phyloP scores from a whole-genome alignment of 2,329 filamentous ascomycete genomes.

The Fusarium citri region DNA sequence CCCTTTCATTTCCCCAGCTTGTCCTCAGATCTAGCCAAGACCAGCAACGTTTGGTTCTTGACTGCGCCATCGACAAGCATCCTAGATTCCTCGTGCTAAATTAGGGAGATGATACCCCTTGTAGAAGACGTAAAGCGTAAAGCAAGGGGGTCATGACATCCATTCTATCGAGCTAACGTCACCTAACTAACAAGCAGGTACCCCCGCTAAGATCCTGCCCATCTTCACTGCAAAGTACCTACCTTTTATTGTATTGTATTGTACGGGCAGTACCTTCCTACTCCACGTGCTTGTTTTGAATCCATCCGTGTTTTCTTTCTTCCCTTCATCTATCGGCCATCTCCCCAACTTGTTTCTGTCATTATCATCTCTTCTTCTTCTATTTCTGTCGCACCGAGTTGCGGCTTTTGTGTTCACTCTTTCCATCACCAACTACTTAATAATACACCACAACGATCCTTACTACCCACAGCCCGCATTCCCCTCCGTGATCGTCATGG shows the following conservation, averaged over 20 bases:
- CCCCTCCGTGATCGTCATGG: conserved; percentile 50
- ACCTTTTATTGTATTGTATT: background rate
- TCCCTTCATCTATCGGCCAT: conserved; percentile 23
- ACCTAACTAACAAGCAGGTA: conserved; percentile 32
- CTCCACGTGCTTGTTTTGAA: conserved; percentile 48
- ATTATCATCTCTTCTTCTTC: conserved; percentile 15
- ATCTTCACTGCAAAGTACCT: conserved; percentile 26
- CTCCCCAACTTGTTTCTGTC: conserved; percentile 13
- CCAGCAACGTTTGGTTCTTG: conserved; percentile 19
- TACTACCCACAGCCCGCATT: conserved; percentile 29
- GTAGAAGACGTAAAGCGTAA: conserved; percentile 14
- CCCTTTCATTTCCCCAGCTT: conserved; percentile 44
- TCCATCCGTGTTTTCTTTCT: conserved; percentile 41
- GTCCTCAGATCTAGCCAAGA: conserved; percentile 23
- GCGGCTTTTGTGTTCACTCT: conserved; percentile 12
- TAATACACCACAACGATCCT: conserved; percentile 12
- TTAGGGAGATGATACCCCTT: conserved; percentile 20
- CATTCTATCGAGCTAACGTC: conserved; percentile 2
- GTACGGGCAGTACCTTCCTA: background rate
- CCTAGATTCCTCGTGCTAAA: conserved; percentile 13
- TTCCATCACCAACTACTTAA: conserved; percentile 9
- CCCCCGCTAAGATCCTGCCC: conserved; percentile 27
- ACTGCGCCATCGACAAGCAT: conserved; percentile 26
- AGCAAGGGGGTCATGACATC: conserved; percentile 13
- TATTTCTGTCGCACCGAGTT: conserved; percentile 24